Conservation (phyloP, 805 yeast genomes). For the Teunomyces stri region DNA sequence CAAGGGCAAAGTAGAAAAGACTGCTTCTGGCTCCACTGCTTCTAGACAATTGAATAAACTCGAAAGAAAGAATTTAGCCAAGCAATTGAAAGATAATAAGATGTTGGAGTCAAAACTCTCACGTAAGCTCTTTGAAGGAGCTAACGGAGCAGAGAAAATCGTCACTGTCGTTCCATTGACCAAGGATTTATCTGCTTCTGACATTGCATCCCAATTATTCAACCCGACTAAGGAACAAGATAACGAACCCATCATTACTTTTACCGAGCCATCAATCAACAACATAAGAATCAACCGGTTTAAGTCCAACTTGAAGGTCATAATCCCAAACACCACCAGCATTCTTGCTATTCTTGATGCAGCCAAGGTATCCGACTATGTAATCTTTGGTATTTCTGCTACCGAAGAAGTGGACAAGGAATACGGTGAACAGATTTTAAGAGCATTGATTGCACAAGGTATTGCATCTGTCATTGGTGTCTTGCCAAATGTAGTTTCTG, state of each 20-base stretch:
- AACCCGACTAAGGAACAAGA: constrained; percentile 34
- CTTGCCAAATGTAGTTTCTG: constrained; percentile 65
- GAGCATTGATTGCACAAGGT: constrained; percentile 91
- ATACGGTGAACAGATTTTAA: constrained; percentile 83
- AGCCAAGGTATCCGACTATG: constrained; percentile 85
- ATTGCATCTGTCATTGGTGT: constrained; percentile 79
- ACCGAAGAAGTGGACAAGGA: constrained; percentile 73
- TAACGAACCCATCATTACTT: constrained; percentile 12
- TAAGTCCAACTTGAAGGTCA: constrained; percentile 70
- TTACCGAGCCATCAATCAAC: constrained; percentile 48
- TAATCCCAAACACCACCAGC: constrained; percentile 67
- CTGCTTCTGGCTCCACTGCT: constrained; percentile 28
- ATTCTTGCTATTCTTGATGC: constrained; percentile 76
- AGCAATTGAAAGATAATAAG: constrained; percentile 75
- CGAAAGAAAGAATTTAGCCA: constrained; percentile 76
- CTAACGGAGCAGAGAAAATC: constrained; percentile 77
- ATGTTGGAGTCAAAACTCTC: constrained; percentile 55
- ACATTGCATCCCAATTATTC: constrained; percentile 53
- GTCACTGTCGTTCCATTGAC: constrained; percentile 80
- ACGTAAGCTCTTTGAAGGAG: constrained; percentile 76
- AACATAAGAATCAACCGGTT: constrained; percentile 59
- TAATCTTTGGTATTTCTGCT: constrained; percentile 87
- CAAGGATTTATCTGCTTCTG: constrained; percentile 57
- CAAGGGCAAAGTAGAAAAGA: constrained; percentile 87
- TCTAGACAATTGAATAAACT: constrained; percentile 43